Evolutionary conservation across 177 flowering plant species (phyloP), one percentile per base, ranked within the genome.

Genomic region (Vitis hybrid): DNA sequence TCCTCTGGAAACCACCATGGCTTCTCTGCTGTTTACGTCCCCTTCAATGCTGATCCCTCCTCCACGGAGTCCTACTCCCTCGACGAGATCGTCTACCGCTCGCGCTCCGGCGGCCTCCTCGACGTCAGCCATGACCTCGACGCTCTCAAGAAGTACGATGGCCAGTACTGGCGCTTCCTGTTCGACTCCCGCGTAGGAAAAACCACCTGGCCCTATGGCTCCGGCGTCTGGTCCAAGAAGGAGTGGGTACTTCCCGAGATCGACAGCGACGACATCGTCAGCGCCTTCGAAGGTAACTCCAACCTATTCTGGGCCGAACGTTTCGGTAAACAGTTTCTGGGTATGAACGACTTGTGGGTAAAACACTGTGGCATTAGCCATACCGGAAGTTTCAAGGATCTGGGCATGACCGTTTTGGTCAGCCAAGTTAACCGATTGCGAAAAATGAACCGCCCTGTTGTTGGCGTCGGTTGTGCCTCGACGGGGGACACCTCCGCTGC

Each of bases 361-460:
- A 65, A 65, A 56, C 68, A 65, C 57, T 65, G 68, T 8, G 68
- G 31, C 58, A 78, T 78, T 53, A 78, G 80, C 53, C 80, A 78
- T 50, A 78, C 80, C 2, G 80, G 80, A 8, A 74, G 77, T 55
- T 78, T 78, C 16, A 78, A 74, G 66, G 80, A 78, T 74, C 55
- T 74, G 63, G 77, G 80, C 3, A 78, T 78, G 80, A 78, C 77
- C 49, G 80, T 78, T n/a, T 65, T 78, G 70, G 80, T 78, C 16
- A 77, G 80, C 48, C 80, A 78, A 56, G 80, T 78, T n/a, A 78
- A 78, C 45, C 26, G 68, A 69, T 11, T 78, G 50, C 22, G 80
- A 49, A 78, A 78, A 55, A 70, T 78, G 80, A 70, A 74, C 7
- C 67, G 66, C 39, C 55, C 55, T 4, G 45, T 65, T 2, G 16